Conservation (phyloP, 495 filamentous ascomycete species). For the Talaromyces adpressus region DNA sequence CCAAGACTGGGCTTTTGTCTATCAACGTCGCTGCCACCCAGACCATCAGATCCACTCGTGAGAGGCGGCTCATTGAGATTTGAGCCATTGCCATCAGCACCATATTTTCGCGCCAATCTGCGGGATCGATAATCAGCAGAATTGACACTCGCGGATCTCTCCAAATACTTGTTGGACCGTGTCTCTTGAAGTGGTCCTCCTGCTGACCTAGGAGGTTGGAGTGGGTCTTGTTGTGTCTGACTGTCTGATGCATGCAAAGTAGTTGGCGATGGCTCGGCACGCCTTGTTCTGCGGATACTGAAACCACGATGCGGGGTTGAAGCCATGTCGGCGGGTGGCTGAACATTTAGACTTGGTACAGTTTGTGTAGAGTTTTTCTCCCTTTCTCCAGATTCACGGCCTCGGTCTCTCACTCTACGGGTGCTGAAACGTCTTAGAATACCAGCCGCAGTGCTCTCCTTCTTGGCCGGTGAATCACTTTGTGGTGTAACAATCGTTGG, state of each 20-base stretch:
- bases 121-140: slow-evolving; percentile 67
- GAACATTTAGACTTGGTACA: slow-evolving; percentile 62
- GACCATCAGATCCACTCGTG: slow-evolving; percentile 75
- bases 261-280: slow-evolving; percentile 47
- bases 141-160: slow-evolving; percentile 79
- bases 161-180: slow-evolving; percentile 57
- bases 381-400: slow-evolving; percentile 39
- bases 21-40: slow-evolving; percentile 38
- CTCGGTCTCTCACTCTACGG: slow-evolving; percentile 55
- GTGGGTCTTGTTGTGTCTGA: slow-evolving; percentile 63
- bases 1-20: slow-evolving; percentile 29
- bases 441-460: slow-evolving; percentile 82
- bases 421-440: slow-evolving; percentile 89
- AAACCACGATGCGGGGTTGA: slow-evolving; percentile 68
- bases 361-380: slow-evolving; percentile 53
- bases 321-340: slow-evolving; percentile 60
- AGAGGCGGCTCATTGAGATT: slow-evolving; percentile 51
- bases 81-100: slow-evolving; percentile 45
- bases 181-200: slow-evolving; percentile 37
- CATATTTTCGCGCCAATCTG: slow-evolving; percentile 52
- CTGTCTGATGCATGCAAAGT: slow-evolving; percentile 56
- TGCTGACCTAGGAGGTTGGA: slow-evolving; percentile 59
- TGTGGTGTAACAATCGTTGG: slow-evolving; percentile 47
- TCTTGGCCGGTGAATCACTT: slow-evolving; percentile 62
- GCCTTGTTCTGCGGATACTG: slow-evolving; percentile 65